These are phyloP conservation scores for Trifolium dubium DNA, from an alignment of 306 rosid genomes.

Conservation along the genomic window DNA sequence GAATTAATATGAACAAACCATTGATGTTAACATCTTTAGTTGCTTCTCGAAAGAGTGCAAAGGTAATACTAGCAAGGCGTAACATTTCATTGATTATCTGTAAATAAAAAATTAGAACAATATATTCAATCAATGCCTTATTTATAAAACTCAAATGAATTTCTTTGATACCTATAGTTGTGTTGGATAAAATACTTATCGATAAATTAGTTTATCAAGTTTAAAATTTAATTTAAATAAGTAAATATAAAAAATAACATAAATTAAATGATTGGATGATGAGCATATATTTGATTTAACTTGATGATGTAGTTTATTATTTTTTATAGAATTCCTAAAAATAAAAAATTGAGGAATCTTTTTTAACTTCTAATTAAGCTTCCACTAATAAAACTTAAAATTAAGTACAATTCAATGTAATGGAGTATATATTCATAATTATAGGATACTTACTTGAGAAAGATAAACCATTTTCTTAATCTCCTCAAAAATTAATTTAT, in stretches of 20 bases:
- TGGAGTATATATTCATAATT: neutral
- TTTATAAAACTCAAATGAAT: neutral
- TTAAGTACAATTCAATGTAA: neutral
- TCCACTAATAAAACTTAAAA: neutral
- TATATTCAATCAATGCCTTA: neutral
- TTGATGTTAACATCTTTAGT: conserved; percentile 30
- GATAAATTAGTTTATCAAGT: too few species aligned
- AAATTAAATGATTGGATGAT: too few species aligned
- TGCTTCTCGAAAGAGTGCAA: conserved; percentile 59
- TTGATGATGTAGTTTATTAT: too few species aligned
- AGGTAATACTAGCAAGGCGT: conserved; percentile 34
- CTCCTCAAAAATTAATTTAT: conserved; percentile 44
- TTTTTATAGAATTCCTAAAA: too few species aligned
- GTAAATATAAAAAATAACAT: too few species aligned
- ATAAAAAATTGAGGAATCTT: too few species aligned
- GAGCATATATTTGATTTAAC: too few species aligned
- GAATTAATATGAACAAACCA: neutral
- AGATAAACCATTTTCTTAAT: conserved; percentile 60
- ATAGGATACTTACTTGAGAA: conserved; percentile 40
- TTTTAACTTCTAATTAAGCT: neutral
- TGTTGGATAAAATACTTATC: too few species aligned
- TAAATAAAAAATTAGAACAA: neutral
- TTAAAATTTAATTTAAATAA: too few species aligned
- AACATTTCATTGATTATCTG: conserved; percentile 37
- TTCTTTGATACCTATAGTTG: too few species aligned